Evolutionary conservation across 441 rosid species (phyloP), one percentile per base, ranked within the genome.

Genomic region (Populus hybrid): DNA sequence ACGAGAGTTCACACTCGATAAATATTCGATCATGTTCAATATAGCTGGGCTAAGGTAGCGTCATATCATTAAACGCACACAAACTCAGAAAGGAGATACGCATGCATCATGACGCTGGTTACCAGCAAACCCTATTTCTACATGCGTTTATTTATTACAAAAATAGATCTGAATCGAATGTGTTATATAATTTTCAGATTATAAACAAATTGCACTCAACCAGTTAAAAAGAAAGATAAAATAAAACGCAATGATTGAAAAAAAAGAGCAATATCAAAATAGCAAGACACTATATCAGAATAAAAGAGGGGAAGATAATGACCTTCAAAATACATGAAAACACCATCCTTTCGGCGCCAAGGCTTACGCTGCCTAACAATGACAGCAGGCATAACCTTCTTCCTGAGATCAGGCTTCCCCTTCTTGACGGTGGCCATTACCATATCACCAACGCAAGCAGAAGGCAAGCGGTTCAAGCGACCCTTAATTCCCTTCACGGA

Each of bases 301-400:
- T 14, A 18, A 5, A 54, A 54, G 2, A 54, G 9, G 18, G 61
- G n/a, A 54, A 54, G 21, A 54, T 8, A 54, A 6, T 18, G n/a
- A 91, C 96, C 98, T 84, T 93, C 98, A 23, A 93, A 93, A 78
- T 93, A 91, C 98, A 93, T 93, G 87, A 65, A 93, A 81, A 93
- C 96, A 38, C 98, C 95, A 63, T 91, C 95, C 97, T 94, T 94
- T 92, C 97, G 75, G 83, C 97, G 90, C 95, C 95, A 94, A 0
- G 98, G 94, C 83, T 92, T 92, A 59, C 97, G 87, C 87, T 89
- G 95, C 78, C 98, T 83, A 30, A 90, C 94, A 75, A 91, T 91
- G 71, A 90, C 94, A 20, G 95, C 97, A 0, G 94, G 95, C 78
- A 91, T 83, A 46, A 92, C 97, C 88, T 91, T 91, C 81, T 94